These are phyloP conservation scores for Gloeophyllum trabeum DNA, from an alignment of 768 basidiomycete species.

Conservation along the genomic window DNA sequence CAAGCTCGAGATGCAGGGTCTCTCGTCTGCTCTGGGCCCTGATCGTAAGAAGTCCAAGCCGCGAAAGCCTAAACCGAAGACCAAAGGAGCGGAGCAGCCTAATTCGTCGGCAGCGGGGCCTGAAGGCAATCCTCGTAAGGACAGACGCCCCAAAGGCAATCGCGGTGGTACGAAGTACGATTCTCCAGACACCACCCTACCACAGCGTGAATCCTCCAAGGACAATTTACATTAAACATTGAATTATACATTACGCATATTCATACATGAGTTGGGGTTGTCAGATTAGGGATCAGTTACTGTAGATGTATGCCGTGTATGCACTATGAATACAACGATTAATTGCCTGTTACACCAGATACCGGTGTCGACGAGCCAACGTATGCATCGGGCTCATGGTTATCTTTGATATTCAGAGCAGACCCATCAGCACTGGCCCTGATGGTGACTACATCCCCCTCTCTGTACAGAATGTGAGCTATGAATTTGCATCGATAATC, in stretches of 20 bases:
- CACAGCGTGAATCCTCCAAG: too few species aligned
- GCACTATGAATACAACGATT: background rate
- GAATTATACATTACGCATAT: background rate
- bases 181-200: too few species aligned
- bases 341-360: background rate
- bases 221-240: background rate
- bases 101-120: too few species aligned
- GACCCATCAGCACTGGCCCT: constrained; percentile 30
- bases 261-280: background rate
- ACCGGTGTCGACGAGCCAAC: constrained; percentile 6
- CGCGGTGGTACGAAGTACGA: too few species aligned
- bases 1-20: constrained; percentile 29
- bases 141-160: background rate
- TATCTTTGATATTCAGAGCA: constrained; percentile 45
- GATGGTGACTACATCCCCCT: constrained; percentile 58
- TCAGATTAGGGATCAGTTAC: background rate
- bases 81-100: too few species aligned
- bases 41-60: background rate
- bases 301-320: background rate
- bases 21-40: background rate
- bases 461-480: constrained; percentile 21
- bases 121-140: background rate
- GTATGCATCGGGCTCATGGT: constrained; percentile 39
- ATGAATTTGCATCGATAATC: too few species aligned
- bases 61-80: background rate